Evolutionary conservation across 2,329 filamentous ascomycete genomes (phyloP), one percentile per base, ranked within the genome.

Genomic region (Penicillium glabrum): DNA sequence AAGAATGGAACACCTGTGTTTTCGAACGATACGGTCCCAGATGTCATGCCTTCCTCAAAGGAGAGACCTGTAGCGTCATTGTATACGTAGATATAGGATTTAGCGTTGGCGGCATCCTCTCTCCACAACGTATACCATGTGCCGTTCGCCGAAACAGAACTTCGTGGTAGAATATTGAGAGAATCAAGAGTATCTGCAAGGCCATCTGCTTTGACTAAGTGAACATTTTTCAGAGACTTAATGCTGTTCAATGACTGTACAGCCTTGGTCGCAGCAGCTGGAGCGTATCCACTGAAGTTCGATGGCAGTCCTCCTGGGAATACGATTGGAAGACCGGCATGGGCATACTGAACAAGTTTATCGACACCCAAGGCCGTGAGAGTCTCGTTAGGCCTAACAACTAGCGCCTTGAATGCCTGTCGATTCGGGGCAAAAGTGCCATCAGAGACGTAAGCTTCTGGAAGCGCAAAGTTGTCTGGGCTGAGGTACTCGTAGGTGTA

Each of bases 401-500:
- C 61, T 6, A 82, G 53, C 0, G 79, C 78, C 50, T 77, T 76
- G 68, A 75, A 82, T 0, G 68, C 71, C 37, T 75, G 79, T 0
- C 66, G 61, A 5, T 72, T 57, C 0, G 77, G 74, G 0, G 75
- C 79, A 2, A 83, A 69, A 3, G 71, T 55, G 1, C 66, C 67
- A 29, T 75, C 57, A 3, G 54, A 33, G 1, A 82, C 78, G 2
- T 61, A 56, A 0, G 78, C 78, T 10, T 72, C 56, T 0, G 73
- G 68, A 0, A 77, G 71, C 1, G 53, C 66, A 27, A 83, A 74
- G 51, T 80, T 81, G 16, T 77, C 75, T 0, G 79, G 75, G 2
- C 70, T 72, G 0, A 82, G 66, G 56, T 82, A 82, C 13, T 76
- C 74, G 57, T 79, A 80, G 0, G 75, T 70, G 54, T 72, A 79